Evolutionary conservation across 1,139 yeast species (phyloP).

Genomic region (Blastobotrys serpentis): DNA sequence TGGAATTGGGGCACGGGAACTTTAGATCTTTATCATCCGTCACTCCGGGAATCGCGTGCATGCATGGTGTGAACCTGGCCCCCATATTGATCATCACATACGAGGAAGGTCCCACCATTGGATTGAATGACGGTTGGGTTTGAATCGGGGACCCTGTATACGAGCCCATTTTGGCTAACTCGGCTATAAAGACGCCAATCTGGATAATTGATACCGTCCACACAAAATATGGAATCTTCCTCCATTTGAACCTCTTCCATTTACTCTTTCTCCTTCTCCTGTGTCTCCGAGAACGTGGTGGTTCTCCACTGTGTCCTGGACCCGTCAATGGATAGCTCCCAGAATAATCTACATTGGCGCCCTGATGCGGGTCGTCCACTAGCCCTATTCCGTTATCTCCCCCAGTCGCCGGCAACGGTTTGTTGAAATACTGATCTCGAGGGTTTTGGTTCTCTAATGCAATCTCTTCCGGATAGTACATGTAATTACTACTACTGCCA

Average conservation of each 20-base stretch:
- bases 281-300: not conserved
- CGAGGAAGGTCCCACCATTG: slow-evolving; percentile 79
- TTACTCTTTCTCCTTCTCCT: not conserved
- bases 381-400: slow-evolving; percentile 6
- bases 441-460: not conserved
- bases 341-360: not conserved
- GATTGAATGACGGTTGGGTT: slow-evolving; percentile 70
- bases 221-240: slow-evolving; percentile 35
- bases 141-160: slow-evolving; percentile 69
- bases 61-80: slow-evolving; percentile 70
- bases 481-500: not conserved
- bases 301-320: no score
- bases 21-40: slow-evolving; percentile 48
- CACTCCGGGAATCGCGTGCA: slow-evolving; percentile 53
- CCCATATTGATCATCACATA: slow-evolving; percentile 68
- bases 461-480: not conserved
- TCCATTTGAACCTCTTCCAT: slow-evolving; percentile 19
- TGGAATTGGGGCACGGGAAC: slow-evolving; percentile 74
- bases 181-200: slow-evolving; percentile 63
- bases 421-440: not conserved
- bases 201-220: slow-evolving; percentile 46
- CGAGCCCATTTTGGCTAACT: slow-evolving; percentile 56
- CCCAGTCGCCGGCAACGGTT: slow-evolving; percentile 6
- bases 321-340: not conserved
- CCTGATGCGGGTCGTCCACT: not conserved